Evolutionary conservation across 1,139 yeast genomes (phyloP), one percentile per base, ranked within the genome.

Genomic region (Scheffersomyces quercinus): DNA sequence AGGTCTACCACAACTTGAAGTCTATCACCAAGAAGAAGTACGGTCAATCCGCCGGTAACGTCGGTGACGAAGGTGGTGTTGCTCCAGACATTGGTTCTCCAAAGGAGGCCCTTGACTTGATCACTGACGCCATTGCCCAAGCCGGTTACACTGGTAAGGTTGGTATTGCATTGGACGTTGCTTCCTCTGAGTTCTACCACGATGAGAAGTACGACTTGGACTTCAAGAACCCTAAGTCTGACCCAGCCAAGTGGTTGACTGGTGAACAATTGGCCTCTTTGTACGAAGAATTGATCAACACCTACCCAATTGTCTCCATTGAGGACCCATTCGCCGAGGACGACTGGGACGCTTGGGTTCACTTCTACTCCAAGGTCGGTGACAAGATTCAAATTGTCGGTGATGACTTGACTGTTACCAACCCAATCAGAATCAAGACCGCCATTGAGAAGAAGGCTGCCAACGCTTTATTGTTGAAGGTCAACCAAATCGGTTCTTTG

Each of bases 41-140:
- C 83, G 98, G 98, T 69, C 85, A 87, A 67, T 85, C 95, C 53
- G 98, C 98, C 64, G 97, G 96, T 77, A 91, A 91, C 79, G 97
- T 91, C 68, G 98, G 98, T 83, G 98, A 91, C 75, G 97, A 91
- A 81, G 97, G 98, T 84, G 98, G 98, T 82, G 96, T 91, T 79
- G 97, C 97, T 62, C 98, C 98, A 72, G 88, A 88, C 75, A 83
- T 91, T 61, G 80, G 85, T 56, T 81, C 96, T 60, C 90, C 98
- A 67, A 88, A 82, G 72, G 97, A 91, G 81, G 97, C 97, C 59
- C 79, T 91, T 60, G 96, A 90, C 77, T 85, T 91, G 71, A 88
- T 91, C 70, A 80, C 82, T 60, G 84, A 75, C 55, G 88, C 97
- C 66, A 90, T 91, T 70, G 87, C 83, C 67, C 71, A 76, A 59